Evolutionary conservation across 139 green algal species (phyloP), one percentile per base, ranked within the genome.

Genomic region (Parachlorella kessleri): DNA sequence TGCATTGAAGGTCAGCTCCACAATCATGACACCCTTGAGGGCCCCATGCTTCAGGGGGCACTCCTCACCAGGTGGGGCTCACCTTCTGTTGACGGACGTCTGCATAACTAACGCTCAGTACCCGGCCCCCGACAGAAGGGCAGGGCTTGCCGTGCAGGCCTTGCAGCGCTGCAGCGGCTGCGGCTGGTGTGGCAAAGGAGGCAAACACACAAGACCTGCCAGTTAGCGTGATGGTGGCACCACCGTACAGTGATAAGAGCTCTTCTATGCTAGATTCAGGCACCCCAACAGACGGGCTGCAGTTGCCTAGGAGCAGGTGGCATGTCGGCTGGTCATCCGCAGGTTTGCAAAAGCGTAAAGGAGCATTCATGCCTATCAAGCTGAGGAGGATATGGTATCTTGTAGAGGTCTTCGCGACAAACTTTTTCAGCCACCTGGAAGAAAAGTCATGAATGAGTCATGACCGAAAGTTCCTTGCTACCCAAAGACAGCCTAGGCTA

Each of bases 221-320:
- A 35, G 28, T 5, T 2, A 64, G 36, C 28, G n/a, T 39, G 40
- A 75, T 28, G 41, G 7, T 64, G 33, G 74, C 68, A 32, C 36
- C 55, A 28, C 54, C 59, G 33, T 40, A 63, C 23, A 59, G 41
- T 14, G 39, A 38, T 9, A 36, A 59, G 9, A 70, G 55, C 36
- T 80, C 6, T 28, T n/a, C n/a, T n/a, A n/a, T n/a, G n/a, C n/a
- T n/a, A n/a, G n/a, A n/a, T n/a, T n/a, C n/a, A n/a, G 1, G 89
- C 66, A 4, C 53, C 33, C 85, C 86, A 3, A 89, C 66, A 1
- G 42, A 23, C 21, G 82, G 72, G 0, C 88, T 84, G 53, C 75
- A 86, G 69, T 94, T 94, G 66, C 82, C 90, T 6, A 94, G 75
- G 8, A 92, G 88, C 36, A 94, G 69, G 71, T 93, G 80, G 1